A percentile compares a stretch with the other conserved stretches of the same genome.
Conservation (phyloP, 2,329 filamentous ascomycete genomes). For the Fusarium humuli region DNA sequence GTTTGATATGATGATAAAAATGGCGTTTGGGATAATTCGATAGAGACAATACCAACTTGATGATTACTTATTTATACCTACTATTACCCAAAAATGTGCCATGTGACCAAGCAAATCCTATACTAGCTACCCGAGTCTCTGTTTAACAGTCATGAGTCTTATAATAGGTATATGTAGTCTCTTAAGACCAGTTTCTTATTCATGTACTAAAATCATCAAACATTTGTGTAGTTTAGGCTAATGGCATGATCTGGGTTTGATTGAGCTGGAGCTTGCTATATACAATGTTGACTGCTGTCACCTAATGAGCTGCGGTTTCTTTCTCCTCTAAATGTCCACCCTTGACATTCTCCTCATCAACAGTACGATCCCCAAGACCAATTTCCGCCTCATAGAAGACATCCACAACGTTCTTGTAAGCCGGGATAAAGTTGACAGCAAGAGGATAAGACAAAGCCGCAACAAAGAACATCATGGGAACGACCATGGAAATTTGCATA, state of each 20-base stretch:
- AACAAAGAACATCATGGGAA: slow-evolving; percentile 71
- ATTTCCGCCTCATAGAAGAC: slow-evolving; percentile 61
- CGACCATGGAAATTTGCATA: slow-evolving; percentile 73
- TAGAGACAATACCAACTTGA: slow-evolving; percentile 14
- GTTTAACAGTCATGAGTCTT: no score
- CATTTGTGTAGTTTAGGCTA: neutral
- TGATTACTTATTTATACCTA: neutral
- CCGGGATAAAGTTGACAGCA: slow-evolving; percentile 74
- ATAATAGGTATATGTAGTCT: neutral
- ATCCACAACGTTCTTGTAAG: slow-evolving; percentile 73
- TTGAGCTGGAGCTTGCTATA: neutral
- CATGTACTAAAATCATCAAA: neutral
- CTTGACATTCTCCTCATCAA: slow-evolving; percentile 48
- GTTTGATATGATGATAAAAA: slow-evolving; percentile 3
- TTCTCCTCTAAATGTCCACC: slow-evolving; percentile 27
- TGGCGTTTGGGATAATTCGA: neutral
- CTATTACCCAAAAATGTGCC: no score
- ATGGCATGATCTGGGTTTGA: neutral
- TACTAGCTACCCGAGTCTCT: neutral
- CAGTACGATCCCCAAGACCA: slow-evolving; percentile 50
- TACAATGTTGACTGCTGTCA: neutral
- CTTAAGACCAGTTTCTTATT: neutral
- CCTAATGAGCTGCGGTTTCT: slow-evolving; percentile 5
- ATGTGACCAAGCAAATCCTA: neutral
- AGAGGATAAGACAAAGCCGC: slow-evolving; percentile 67